phyloP scores from a whole-genome alignment of 768 basidiomycete genomes.

The Termitomyces sp. region DNA sequence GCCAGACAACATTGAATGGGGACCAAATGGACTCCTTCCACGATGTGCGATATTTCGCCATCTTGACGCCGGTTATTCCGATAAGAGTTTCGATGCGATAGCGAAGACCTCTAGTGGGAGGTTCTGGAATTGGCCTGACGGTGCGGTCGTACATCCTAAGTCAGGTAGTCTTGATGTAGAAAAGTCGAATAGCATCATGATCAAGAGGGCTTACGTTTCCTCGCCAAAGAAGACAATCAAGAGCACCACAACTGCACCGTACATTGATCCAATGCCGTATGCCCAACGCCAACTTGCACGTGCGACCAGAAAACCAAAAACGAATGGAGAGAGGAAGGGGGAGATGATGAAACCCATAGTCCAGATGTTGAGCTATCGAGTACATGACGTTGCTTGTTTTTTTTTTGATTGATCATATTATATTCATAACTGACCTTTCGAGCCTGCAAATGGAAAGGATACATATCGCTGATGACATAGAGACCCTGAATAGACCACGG shows the following conservation, averaged over 20 bases:
- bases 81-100: slow-evolving; percentile 46
- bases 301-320: slow-evolving; percentile 63
- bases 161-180: neutral
- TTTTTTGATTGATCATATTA: slow-evolving; percentile 17
- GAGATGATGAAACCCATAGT: slow-evolving; percentile 58
- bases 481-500: slow-evolving; percentile 33
- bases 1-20: slow-evolving; percentile 38
- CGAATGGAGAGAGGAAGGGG: slow-evolving; percentile 57
- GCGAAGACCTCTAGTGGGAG: slow-evolving; percentile 29
- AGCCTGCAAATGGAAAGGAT: slow-evolving; percentile 65
- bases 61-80: slow-evolving; percentile 45
- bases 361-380: slow-evolving; percentile 44
- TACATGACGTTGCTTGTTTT: neutral
- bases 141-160: slow-evolving; percentile 47
- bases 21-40: slow-evolving; percentile 31
- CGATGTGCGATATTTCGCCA: slow-evolving; percentile 33
- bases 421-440: slow-evolving; percentile 37
- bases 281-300: slow-evolving; percentile 56
- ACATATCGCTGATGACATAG: slow-evolving; percentile 57
- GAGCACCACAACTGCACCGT: slow-evolving; percentile 37
- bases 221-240: slow-evolving; percentile 40
- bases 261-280: slow-evolving; percentile 61
- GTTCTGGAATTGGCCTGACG: slow-evolving; percentile 33
- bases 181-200: neutral
- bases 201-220: slow-evolving; percentile 44